Base-by-base conservation (phyloP, 352 stramenopile genomes). In the Phytophthora uliginosa region DNA sequence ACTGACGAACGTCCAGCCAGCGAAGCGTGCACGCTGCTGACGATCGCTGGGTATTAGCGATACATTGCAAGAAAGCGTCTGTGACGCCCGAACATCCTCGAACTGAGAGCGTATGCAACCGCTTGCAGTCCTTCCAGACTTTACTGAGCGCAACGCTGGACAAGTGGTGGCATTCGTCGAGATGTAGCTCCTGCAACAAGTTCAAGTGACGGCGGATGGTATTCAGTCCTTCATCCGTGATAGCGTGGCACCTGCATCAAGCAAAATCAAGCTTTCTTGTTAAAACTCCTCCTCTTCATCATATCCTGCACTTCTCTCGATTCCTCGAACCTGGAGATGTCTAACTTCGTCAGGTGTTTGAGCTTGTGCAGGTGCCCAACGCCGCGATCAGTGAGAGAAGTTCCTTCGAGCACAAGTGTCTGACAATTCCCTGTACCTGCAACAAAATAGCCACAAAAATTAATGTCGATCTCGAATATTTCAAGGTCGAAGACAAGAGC, bases 161-260 rank as follows among this genome's bases (percentile, higher is more conserved):
- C 26, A 95, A 89, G 36, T 92, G 84, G 17, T 84, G 79, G 42
- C 84, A 92, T 18, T 93, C 87, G 45, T 84, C 77, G 48, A 93
- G 76, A 31, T 81, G 54, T 0, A 95, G 68, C 51, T 83, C 74
- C 15, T 88, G 73, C 8, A 94, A 59, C 9, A 78, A 70, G 3
- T 63, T 83, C 36, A 90, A 74, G 12, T 86, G 71, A 0, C 84
- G 82, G 0, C 85, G 74, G 24, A 92, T 71, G 0, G 69, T 63
- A 26, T 72, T 77, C 34, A 92, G 63, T 7, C 78, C 83, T 24
- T 80, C 84, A 59, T 93, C 85, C 13, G 85, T 92, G 20, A 95
- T 69, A 9, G 69, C 53, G 4, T 76, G 73, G 38, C 87, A 95
- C 24, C 70, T 59, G 70, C 83, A 40, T 7, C 38, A 57, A 20